Evolutionary conservation across 306 rosid genomes (phyloP).

Genomic region (Sicyos baderoa): DNA sequence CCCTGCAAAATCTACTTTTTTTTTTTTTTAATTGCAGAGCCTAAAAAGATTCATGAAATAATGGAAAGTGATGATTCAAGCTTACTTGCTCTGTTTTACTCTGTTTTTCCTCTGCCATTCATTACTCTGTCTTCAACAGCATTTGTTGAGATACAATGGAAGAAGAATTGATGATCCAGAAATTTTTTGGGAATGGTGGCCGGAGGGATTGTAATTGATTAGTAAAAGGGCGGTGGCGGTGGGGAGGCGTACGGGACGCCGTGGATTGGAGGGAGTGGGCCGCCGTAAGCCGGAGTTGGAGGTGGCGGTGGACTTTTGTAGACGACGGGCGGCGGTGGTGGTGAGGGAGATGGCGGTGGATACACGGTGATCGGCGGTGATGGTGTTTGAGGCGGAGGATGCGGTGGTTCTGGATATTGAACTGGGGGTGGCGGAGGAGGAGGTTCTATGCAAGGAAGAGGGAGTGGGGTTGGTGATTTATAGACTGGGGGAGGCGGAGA

Average conservation of each 20-base stretch:
- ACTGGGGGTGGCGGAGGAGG: not conserved
- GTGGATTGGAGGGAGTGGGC: slow-evolving; percentile 20
- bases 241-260: slow-evolving; percentile 19
- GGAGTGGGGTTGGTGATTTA: slow-evolving; percentile 18
- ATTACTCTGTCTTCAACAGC: not conserved
- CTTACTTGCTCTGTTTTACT: not conserved
- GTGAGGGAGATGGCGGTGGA: slow-evolving; percentile 12
- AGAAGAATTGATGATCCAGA: not conserved
- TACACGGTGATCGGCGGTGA: slow-evolving; percentile 7
- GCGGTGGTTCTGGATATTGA: not conserved
- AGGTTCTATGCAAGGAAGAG: slow-evolving; percentile 19
- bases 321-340: slow-evolving; percentile 22
- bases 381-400: slow-evolving; percentile 2
- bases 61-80: not conserved
- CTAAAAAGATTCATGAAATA: slow-evolving; percentile 5
- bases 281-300: slow-evolving; percentile 23
- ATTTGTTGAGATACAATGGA: not conserved
- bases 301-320: slow-evolving; percentile 25
- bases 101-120: not conserved
- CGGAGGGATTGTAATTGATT: not conserved
- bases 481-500: slow-evolving; percentile 16
- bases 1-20: not conserved
- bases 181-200: not conserved
- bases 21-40: not conserved
- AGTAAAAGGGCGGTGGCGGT: slow-evolving; percentile 19